Conservation (phyloP, 176 grass and related monocot species). For the Canna indica region DNA sequence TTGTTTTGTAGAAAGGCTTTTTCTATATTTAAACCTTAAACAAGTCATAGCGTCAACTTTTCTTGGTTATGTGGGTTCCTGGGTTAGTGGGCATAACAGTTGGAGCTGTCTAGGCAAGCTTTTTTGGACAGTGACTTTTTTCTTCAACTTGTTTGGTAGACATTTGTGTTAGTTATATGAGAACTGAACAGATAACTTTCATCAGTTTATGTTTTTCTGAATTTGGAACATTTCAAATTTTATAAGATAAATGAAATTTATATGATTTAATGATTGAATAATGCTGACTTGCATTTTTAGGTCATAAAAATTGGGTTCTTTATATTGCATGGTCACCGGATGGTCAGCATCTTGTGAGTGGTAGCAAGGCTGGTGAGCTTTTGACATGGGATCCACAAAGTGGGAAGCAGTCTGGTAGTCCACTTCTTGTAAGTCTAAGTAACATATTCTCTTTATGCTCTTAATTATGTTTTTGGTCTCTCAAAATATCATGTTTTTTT, state of each 20-base stretch:
- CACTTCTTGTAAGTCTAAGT: conserved; percentile 48
- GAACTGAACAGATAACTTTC: not conserved
- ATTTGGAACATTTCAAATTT: not conserved
- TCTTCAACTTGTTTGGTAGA: not conserved
- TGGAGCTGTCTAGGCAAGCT: not conserved
- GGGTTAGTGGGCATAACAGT: not conserved
- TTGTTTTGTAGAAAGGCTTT: not conserved
- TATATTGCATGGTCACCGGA: conserved; percentile 91
- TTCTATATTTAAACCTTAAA: not conserved
- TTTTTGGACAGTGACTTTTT: not conserved
- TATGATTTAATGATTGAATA: not conserved
- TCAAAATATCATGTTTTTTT: too few species aligned
- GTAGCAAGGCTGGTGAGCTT: conserved; percentile 89
- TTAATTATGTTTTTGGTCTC: too few species aligned
- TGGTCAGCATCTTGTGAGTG: conserved; percentile 85
- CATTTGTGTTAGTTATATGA: not conserved
- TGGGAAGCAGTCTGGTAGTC: conserved; percentile 64
- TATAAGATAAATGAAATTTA: not conserved
- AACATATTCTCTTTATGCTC: not conserved
- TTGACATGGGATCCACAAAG: conserved; percentile 83
- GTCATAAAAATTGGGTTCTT: conserved; percentile 99
- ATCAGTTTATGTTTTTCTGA: not conserved
- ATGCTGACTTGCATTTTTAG: conserved; percentile 23
- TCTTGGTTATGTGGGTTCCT: not conserved
- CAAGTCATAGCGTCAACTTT: not conserved